Conservation (phyloP, 257 asterid species). For the Lantana camara region DNA sequence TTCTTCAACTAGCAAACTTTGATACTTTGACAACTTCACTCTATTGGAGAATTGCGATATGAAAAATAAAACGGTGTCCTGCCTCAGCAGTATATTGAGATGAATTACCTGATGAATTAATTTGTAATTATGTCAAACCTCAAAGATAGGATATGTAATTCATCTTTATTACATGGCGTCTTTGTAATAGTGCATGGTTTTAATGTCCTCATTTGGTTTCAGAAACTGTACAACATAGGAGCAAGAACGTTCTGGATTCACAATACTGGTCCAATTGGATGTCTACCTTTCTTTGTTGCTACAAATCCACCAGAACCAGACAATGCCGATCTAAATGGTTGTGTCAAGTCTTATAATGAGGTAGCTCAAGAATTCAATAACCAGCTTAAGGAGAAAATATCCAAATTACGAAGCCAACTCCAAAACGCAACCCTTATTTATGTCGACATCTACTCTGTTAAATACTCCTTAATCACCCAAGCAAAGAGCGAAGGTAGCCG, state of each 20-base stretch:
- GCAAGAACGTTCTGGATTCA: constrained; percentile 38
- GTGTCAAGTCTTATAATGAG: constrained; percentile 20
- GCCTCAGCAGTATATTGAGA: no score
- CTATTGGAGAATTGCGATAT: neutral
- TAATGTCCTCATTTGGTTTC: neutral
- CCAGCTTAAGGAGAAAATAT: no score
- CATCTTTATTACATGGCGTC: no score
- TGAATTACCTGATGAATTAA: no score
- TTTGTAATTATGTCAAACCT: no score
- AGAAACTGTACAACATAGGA: constrained; percentile 29
- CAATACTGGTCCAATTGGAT: constrained; percentile 35
- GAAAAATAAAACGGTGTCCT: neutral
- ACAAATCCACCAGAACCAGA: constrained; percentile 14
- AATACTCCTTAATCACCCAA: constrained; percentile 27
- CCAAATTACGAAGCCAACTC: constrained; percentile 18
- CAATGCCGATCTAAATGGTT: constrained; percentile 27
- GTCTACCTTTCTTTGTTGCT: constrained; percentile 22
- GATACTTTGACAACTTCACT: neutral
- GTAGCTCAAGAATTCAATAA: constrained; percentile 34
- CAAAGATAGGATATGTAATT: no score
- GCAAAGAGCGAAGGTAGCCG: constrained; percentile 26
- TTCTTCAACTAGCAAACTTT: no score
- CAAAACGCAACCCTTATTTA: constrained; percentile 14
- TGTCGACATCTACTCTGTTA: constrained; percentile 35
- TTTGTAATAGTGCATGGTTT: neutral